A percentile compares a stretch with the other conserved stretches of the same genome.
phyloP scores from a whole-genome alignment of 2,329 filamentous ascomycete genomes.

The Colletotrichum sp. region DNA sequence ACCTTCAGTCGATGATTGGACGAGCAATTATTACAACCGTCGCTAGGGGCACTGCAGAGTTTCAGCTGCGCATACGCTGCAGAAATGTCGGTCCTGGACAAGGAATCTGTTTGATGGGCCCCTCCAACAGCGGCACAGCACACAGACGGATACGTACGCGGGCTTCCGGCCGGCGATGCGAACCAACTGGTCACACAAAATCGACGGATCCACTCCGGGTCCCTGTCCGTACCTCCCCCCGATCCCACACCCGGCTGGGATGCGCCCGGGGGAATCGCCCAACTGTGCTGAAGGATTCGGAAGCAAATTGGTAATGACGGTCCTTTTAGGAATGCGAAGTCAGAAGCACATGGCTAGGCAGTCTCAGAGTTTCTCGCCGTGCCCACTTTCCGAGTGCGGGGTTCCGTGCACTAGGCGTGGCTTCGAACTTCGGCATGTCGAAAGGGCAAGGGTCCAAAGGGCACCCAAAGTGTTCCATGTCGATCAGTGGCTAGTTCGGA shows the following conservation, averaged over 20 bases:
- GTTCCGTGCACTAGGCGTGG: slow-evolving; percentile 13
- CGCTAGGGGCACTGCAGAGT: not conserved
- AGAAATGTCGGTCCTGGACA: not conserved
- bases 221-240: not conserved
- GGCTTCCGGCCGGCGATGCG: not conserved
- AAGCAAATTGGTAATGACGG: not conserved
- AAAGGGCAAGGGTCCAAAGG: slow-evolving; percentile 2
- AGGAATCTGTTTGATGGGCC: not conserved
- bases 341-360: not conserved
- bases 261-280: not conserved
- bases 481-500: not conserved
- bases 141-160: not conserved
- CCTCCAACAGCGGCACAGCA: not conserved
- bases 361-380: not conserved
- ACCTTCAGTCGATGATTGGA: not conserved
- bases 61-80: not conserved
- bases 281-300: not conserved
- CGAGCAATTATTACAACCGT: not conserved
- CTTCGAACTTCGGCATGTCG: slow-evolving; percentile 10
- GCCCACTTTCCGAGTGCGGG: slow-evolving; percentile 19
- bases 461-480: not conserved
- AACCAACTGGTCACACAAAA: not conserved
- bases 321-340: not conserved
- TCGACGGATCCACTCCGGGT: not conserved
- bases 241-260: not conserved